Base-by-base conservation (phyloP, 495 filamentous ascomycete genomes). In the Aspergillus funiculosus region DNA sequence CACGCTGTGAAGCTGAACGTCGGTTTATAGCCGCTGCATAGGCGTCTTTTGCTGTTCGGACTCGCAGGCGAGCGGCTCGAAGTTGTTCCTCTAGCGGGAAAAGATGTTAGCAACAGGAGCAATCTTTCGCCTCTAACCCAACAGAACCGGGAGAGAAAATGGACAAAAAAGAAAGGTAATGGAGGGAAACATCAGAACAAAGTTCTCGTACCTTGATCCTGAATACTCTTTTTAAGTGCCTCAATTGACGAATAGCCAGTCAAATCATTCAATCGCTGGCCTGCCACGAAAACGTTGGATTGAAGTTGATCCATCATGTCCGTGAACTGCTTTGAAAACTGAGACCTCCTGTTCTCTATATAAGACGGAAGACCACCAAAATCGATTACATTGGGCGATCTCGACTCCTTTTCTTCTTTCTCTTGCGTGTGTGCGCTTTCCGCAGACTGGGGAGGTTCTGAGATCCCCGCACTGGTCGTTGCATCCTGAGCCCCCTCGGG, bases 191-290 rank as follows among this genome's bases (percentile, higher is more conserved):
- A 26, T 27, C 2, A 18, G 9, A 9, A 39, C 25, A 37, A 5
- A 6, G 17, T 18, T 38, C 17, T 37, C 63, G 6, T 69, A 83
- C 80, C 80, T 69, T 83, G 85, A 5, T 59, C 58, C 15, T 77
- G 73, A 62, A 97, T 95, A 11, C 81, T 75, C 4, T 68, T 64
- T 59, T 95, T 90, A 37, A 98, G 73, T 8, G 81, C 69, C 60
- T 95, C 92, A 63, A 98, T 98, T 26, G 85, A 83, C 1, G 86
- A 83, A 75, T 98, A 98, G 9, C 94, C 94, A 1, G 94, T 98
- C 36, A 95, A 72, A 56, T 87, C 85, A 63, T 97, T 97, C 64
- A 98, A 75, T 43, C 82, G 83, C 59, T 95, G 89, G 4, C 86
- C 85, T 8, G 89, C 89, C 42, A 81, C 76, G 51, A 94, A 86